Conservation (phyloP, 2,329 filamentous ascomycete genomes). For the Lachnellula cervina region DNA sequence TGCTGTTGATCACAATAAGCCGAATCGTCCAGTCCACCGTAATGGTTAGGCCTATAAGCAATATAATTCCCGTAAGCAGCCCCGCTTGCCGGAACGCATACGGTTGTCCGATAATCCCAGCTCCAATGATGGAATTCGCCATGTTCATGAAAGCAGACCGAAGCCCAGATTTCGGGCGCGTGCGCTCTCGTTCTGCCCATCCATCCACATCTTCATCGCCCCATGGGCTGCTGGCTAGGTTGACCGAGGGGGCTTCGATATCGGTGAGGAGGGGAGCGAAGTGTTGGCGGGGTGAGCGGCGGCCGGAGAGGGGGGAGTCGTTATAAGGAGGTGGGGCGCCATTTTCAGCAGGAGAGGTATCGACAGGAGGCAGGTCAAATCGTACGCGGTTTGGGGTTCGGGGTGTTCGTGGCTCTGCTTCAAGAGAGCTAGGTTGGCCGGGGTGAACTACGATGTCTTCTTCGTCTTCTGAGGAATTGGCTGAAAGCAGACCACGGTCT, state of each 20-base stretch:
- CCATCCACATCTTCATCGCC: slow-evolving; percentile 39
- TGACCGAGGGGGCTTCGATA: slow-evolving; percentile 76
- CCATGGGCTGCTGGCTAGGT: slow-evolving; percentile 47
- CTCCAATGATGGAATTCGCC: slow-evolving; percentile 95
- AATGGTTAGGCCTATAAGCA: slow-evolving; percentile 75
- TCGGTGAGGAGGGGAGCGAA: slow-evolving; percentile 68
- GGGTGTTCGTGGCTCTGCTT: slow-evolving; percentile 24
- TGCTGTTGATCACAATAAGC: slow-evolving; percentile 95
- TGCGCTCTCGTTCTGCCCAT: slow-evolving; percentile 50
- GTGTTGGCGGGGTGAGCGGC: slow-evolving; percentile 26
- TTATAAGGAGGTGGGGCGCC: slow-evolving; percentile 41
- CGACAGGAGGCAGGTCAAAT: slow-evolving; percentile 31
- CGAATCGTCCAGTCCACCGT: slow-evolving; percentile 97
- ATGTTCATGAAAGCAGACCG: slow-evolving; percentile 97
- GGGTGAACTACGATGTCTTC: slow-evolving; percentile 29
- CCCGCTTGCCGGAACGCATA: slow-evolving; percentile 96
- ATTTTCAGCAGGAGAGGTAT: slow-evolving; percentile 27
- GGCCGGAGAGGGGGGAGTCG: slow-evolving; percentile 25
- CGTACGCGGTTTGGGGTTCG: slow-evolving; percentile 32
- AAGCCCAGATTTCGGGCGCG: slow-evolving; percentile 77
- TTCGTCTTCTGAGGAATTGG: slow-evolving; percentile 26
- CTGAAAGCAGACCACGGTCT: slow-evolving; percentile 36
- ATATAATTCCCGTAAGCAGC: slow-evolving; percentile 69
- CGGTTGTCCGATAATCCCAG: slow-evolving; percentile 75
- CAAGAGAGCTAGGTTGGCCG: slow-evolving; percentile 12